A percentile compares a stretch with the other conserved stretches of the same genome.
Evolutionary conservation across 108 stramenopile genomes (phyloP).

Genomic region (Skeletonema marinoi): DNA sequence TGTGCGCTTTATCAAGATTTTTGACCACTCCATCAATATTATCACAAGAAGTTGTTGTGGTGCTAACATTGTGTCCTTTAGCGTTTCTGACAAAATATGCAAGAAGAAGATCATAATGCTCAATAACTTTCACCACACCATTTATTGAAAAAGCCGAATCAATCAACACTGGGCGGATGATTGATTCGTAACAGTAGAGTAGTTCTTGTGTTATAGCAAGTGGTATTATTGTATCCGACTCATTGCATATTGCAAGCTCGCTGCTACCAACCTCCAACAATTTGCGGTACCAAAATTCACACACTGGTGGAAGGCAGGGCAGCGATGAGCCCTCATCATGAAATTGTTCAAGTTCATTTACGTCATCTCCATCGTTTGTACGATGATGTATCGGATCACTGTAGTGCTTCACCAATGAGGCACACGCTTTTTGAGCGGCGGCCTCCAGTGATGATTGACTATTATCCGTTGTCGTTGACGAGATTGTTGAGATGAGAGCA

Average conservation of each 20-base stretch:
- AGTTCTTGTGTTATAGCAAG: slow-evolving; percentile 8
- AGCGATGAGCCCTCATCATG: background rate
- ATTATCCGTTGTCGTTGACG: background rate
- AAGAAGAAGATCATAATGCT: slow-evolving; percentile 32
- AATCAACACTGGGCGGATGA: slow-evolving; percentile 22
- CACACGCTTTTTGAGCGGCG: slow-evolving; percentile 17
- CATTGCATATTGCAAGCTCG: background rate
- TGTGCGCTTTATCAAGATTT: background rate
- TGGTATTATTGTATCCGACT: background rate
- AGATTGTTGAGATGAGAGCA: background rate
- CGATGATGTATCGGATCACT: slow-evolving; percentile 24
- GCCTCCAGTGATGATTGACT: background rate
- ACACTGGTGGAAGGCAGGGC: slow-evolving; percentile 19
- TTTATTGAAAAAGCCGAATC: background rate
- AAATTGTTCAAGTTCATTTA: background rate
- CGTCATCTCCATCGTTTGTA: background rate
- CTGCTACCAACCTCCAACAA: background rate
- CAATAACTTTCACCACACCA: slow-evolving; percentile 5
- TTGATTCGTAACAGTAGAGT: slow-evolving; percentile 16
- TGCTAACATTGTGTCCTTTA: background rate
- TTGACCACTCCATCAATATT: background rate
- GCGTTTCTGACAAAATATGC: slow-evolving; percentile 16
- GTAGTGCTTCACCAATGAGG: slow-evolving; percentile 31
- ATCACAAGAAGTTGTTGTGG: background rate
- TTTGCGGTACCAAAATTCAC: slow-evolving; percentile 17